Percentiles rank a stretch among this genome's conserved stretches.
These are phyloP conservation scores for Elsinoe batatas DNA, from an alignment of 2,329 filamentous ascomycete genomes.

Conservation along the genomic window DNA sequence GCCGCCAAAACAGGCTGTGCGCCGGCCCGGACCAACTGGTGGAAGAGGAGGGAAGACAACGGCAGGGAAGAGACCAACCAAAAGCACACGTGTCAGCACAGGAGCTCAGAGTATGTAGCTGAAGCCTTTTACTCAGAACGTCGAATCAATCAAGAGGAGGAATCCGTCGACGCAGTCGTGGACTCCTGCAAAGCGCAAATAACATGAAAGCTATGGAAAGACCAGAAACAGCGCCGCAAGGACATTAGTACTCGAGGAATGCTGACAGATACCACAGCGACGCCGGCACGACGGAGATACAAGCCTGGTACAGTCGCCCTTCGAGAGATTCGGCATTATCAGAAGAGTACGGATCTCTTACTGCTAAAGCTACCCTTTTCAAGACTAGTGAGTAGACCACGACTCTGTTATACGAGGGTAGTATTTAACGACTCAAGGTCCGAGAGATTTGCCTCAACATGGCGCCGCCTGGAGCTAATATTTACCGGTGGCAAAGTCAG, in stretches of 20 bases:
- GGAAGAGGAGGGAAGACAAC: constrained; percentile 10
- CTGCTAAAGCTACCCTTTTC: constrained; percentile 98
- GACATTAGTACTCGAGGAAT: too few relatives aligned
- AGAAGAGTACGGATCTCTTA: constrained; percentile 92
- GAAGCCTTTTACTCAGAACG: not conserved
- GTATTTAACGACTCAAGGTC: constrained; percentile 33
- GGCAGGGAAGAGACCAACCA: constrained; percentile 1
- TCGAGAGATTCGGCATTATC: constrained; percentile 96
- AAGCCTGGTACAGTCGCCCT: constrained; percentile 76
- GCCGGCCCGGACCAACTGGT: not conserved
- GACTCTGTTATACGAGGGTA: not conserved
- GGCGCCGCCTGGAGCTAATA: constrained; percentile 54
- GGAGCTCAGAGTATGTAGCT: not conserved
- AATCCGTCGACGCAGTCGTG: too few relatives aligned
- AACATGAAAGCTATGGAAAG: not conserved
- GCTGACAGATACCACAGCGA: too few relatives aligned
- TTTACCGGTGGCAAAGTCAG: constrained; percentile 95
- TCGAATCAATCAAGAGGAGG: not conserved
- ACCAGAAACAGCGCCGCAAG: not conserved
- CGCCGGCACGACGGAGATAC: constrained; percentile 27
- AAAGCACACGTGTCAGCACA: not conserved
- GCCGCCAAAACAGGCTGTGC: not conserved
- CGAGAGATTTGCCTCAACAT: constrained; percentile 95
- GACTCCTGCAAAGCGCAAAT: not conserved
- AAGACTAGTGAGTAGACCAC: constrained; percentile 53